These are phyloP conservation scores for Bipolaris gigantea DNA, from an alignment of 2,329 filamentous ascomycete genomes.

Conservation along the genomic window DNA sequence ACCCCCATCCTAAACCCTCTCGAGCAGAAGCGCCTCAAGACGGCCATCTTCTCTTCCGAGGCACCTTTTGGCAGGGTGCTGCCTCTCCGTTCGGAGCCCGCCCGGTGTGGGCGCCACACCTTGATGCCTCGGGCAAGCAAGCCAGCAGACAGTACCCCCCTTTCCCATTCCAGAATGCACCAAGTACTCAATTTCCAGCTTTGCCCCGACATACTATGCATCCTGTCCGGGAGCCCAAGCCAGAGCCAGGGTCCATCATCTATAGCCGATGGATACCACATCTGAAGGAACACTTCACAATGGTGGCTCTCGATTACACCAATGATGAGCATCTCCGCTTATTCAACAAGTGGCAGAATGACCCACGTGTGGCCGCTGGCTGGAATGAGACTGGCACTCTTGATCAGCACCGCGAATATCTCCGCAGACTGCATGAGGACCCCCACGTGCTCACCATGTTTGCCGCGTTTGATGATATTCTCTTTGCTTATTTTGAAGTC, in stretches of 20 bases:
- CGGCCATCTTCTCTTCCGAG: slow-evolving; percentile 54
- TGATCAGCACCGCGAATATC: slow-evolving; percentile 73
- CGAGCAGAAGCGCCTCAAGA: slow-evolving; percentile 40
- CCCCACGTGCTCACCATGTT: slow-evolving; percentile 71
- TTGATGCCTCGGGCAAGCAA: slow-evolving; percentile 40
- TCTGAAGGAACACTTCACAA: slow-evolving; percentile 74
- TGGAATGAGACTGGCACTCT: slow-evolving; percentile 80
- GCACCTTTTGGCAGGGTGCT: slow-evolving; percentile 52
- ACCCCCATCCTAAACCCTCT: slow-evolving; percentile 46
- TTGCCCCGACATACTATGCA: slow-evolving; percentile 64
- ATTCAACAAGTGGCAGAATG: slow-evolving; percentile 82
- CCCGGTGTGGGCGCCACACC: slow-evolving; percentile 45
- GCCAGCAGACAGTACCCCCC: slow-evolving; percentile 48
- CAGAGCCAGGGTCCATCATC: slow-evolving; percentile 67
- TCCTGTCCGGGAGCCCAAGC: slow-evolving; percentile 72
- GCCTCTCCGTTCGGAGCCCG: slow-evolving; percentile 48
- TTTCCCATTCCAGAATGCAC: slow-evolving; percentile 49
- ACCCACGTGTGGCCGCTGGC: slow-evolving; percentile 75
- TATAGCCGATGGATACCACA: slow-evolving; percentile 81
- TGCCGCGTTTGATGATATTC: slow-evolving; percentile 69
- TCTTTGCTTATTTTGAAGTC: slow-evolving; percentile 78
- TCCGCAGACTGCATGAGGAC: slow-evolving; percentile 68
- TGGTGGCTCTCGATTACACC: slow-evolving; percentile 71
- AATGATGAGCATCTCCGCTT: slow-evolving; percentile 66
- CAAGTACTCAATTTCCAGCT: slow-evolving; percentile 53